A percentile compares a stretch with the other conserved stretches of the same genome.
These are phyloP conservation scores for Wickerhamiella infanticola DNA, from an alignment of 1,139 yeast genomes.

Conservation along the genomic window DNA sequence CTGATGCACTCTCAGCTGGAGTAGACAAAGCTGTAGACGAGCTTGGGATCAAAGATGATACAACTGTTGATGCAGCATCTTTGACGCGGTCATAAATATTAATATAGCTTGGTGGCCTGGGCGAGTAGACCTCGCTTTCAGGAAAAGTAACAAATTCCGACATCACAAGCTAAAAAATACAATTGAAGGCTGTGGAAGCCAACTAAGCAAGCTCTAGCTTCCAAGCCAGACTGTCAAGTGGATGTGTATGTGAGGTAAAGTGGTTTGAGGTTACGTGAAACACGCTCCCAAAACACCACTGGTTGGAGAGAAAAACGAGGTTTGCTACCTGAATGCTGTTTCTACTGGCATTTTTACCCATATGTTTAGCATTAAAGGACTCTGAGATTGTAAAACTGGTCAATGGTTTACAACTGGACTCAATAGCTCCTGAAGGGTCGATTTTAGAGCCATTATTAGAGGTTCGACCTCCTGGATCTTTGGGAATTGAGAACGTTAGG, in stretches of 20 bases:
- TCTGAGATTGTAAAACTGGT: neutral
- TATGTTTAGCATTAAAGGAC: neutral
- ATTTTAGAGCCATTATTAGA: conserved; percentile 13
- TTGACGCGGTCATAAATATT: conserved; percentile 10
- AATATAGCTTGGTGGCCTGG: conserved; percentile 5
- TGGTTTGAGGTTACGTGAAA: too few species aligned
- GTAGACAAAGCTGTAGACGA: neutral
- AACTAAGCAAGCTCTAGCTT: too few species aligned
- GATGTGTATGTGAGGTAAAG: too few species aligned
- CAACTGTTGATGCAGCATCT: conserved; percentile 12
- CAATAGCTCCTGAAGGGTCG: conserved; percentile 4
- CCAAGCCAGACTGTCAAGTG: too few species aligned
- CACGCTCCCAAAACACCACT: too few species aligned
- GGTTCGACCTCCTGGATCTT: conserved; percentile 32
- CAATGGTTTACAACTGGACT: neutral
- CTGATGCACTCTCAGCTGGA: neutral
- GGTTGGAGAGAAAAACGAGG: too few species aligned
- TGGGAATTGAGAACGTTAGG: conserved; percentile 27
- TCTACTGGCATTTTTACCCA: neutral
- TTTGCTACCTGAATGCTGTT: too few species aligned
- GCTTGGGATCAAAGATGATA: conserved; percentile 6
- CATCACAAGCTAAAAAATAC: neutral
- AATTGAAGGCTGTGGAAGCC: too few species aligned
- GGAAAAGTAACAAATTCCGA: conserved; percentile 13
- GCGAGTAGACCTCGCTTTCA: conserved; percentile 5